Evolutionary conservation across 1,284 basidiomycete genomes (phyloP).

Genomic region (Coniophora puteana): DNA sequence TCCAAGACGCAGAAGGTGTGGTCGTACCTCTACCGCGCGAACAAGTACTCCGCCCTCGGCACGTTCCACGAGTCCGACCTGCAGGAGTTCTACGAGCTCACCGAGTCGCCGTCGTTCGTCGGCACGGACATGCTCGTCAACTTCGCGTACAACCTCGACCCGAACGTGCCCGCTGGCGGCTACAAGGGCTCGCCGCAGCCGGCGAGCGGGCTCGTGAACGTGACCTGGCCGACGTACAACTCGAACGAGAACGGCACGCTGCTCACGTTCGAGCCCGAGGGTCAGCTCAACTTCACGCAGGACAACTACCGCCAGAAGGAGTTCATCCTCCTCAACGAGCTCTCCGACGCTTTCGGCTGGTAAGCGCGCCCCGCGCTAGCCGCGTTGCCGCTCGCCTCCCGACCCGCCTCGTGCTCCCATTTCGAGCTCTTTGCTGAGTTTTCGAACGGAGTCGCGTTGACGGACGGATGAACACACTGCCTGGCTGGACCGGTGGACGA

Average conservation of each 20-base stretch:
- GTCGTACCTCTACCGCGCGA: conserved; percentile 10
- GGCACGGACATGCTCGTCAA: conserved; percentile 18
- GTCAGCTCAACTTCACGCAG: conserved; percentile 11
- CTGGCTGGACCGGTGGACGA: no score
- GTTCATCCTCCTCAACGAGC: no score
- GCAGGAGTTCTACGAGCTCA: conserved; percentile 15
- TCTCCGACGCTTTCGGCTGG: no score
- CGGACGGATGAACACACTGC: no score
- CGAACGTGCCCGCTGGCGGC: conserved; percentile 11
- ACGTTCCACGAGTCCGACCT: conserved; percentile 16
- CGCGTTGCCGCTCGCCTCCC: no score
- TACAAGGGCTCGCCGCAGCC: neutral
- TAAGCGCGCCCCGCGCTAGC: no score
- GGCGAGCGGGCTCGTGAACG: conserved; percentile 5
- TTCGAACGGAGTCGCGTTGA: no score
- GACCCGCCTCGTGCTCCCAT: no score
- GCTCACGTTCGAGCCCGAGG: conserved; percentile 14
- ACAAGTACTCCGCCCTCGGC: conserved; percentile 10
- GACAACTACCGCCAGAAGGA: conserved; percentile 17
- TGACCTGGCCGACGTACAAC: conserved; percentile 12
- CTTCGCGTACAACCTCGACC: conserved; percentile 13
- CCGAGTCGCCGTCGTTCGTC: conserved; percentile 11
- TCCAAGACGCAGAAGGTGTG: conserved; percentile 4
- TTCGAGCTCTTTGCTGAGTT: no score
- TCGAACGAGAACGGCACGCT: conserved; percentile 4